Evolutionary conservation across 768 basidiomycete species (phyloP), one percentile per base, ranked within the genome.

Genomic region (Leucosporidium yakuticum): DNA sequence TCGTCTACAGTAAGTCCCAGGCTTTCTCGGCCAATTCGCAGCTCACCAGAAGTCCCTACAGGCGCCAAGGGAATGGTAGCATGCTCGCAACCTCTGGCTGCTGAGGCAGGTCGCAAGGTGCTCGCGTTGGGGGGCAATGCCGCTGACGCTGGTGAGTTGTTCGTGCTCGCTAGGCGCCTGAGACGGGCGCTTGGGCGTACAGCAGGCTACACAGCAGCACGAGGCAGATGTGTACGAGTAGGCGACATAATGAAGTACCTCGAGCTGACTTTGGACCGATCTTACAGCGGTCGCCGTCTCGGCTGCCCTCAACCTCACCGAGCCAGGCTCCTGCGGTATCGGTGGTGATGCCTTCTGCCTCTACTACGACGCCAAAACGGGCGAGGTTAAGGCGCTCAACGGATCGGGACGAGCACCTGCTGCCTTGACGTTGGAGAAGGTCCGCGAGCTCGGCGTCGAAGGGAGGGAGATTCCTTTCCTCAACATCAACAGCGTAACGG

Each of bases 121-220:
- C 81, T 99, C 31, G 83, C 87, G 62, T 88, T 87, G 78, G 96
- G 96, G 19, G 96, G 96, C 61, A 99, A 99, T 81, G 95, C 95
- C 74, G 94, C 71, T 0, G 74, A 76, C 44, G 76, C 76, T 2
- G 75, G 91, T 90, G 47, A 20, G 54, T 21, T n/a, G 25, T 32
- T 58, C 56, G 20, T n/a, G 4, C 56, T n/a, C n/a, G n/a, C n/a
- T n/a, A n/a, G n/a, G n/a, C n/a, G n/a, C n/a, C n/a, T n/a, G n/a
- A n/a, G n/a, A n/a, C n/a, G n/a, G n/a, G n/a, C n/a, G n/a, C n/a
- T n/a, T n/a, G n/a, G n/a, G n/a, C n/a, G n/a, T n/a, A n/a, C n/a
- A n/a, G n/a, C n/a, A n/a, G n/a, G n/a, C n/a, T n/a, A n/a, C n/a
- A n/a, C n/a, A n/a, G n/a, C n/a, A n/a, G n/a, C n/a, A n/a, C n/a